These are phyloP conservation scores for Hemileia vastatrix DNA, from an alignment of 1,284 basidiomycete genomes.

Conservation along the genomic window DNA sequence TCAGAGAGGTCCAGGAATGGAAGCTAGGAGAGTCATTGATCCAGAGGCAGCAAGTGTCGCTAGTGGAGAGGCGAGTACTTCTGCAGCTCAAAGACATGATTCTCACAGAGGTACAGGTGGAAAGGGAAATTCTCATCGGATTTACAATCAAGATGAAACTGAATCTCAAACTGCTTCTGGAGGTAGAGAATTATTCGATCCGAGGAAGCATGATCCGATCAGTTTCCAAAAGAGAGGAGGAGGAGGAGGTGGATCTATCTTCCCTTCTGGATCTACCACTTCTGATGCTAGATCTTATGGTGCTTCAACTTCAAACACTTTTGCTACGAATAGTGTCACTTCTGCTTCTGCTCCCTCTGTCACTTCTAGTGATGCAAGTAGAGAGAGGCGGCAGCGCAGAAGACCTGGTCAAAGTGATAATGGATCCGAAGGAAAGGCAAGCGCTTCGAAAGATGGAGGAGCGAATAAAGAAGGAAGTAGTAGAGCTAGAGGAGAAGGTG, in stretches of 20 bases:
- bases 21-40: background rate
- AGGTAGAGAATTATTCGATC: slow-evolving; percentile 76
- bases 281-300: slow-evolving; percentile 57
- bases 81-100: background rate
- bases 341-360: slow-evolving; percentile 24
- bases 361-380: slow-evolving; percentile 12
- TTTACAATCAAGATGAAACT: too few species aligned
- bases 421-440: slow-evolving; percentile 49
- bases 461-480: slow-evolving; percentile 54
- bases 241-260: slow-evolving; percentile 50
- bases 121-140: too few species aligned
- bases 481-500: too few species aligned
- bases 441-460: slow-evolving; percentile 59
- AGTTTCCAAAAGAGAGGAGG: slow-evolving; percentile 51
- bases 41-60: background rate
- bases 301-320: slow-evolving; percentile 55
- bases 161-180: background rate
- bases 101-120: background rate
- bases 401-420: slow-evolving; percentile 5
- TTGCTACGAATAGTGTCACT: slow-evolving; percentile 10
- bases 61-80: background rate
- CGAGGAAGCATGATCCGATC: slow-evolving; percentile 70
- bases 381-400: slow-evolving; percentile 11
- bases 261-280: slow-evolving; percentile 51
- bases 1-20: background rate